Base-by-base conservation (phyloP, 2,329 filamentous ascomycete species). In the Penicillium sp. region DNA sequence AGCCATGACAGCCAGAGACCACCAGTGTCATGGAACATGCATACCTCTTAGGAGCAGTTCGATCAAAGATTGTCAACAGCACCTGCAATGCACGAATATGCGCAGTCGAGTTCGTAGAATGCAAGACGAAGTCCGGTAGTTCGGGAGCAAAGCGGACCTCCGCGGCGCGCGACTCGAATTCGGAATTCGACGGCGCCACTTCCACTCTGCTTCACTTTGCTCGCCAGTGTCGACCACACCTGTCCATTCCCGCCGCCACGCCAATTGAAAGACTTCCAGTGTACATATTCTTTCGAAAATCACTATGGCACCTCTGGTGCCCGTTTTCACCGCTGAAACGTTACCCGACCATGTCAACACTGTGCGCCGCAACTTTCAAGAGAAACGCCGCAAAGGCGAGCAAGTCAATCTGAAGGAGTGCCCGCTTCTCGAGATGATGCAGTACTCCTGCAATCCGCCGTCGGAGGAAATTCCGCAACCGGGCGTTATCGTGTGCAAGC, bases 391-490 rank as follows among this genome's bases (percentile, higher is more conserved):
- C 45, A 80, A 80, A 58, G 67, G 71, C 30, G 55, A 56, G 17
- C 64, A 70, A 11, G 64, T 80, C 44, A 65, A 77, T 20, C 67
- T 83, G 4, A 59, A 67, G 38, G 65, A 77, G 34, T 84, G 80
- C 59, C 63, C 72, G 41, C 62, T 83, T 27, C 68, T 77, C 50
- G 77, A 83, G 58, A 62, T 84, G 61, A 65, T 78, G 32, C 80
- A 84, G 63, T 83, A 81, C 57, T 74, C 74, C 17, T 84, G 81
- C 62, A 73, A 79, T 56, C 64, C 79, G 7, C 65, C 72, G 7
- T 61, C 68, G 23, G 65, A 70, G 36, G 60, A 58, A 30, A 63
- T 69, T 21, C 65, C 63, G 13, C 56, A 59, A 35, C 65, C 70
- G 3, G 62, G 67, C 2, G 62, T 77, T 17, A 59, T 76, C n/a